Conservation (phyloP, 2,329 filamentous ascomycete species). For the Cladorrhinum sp. region DNA sequence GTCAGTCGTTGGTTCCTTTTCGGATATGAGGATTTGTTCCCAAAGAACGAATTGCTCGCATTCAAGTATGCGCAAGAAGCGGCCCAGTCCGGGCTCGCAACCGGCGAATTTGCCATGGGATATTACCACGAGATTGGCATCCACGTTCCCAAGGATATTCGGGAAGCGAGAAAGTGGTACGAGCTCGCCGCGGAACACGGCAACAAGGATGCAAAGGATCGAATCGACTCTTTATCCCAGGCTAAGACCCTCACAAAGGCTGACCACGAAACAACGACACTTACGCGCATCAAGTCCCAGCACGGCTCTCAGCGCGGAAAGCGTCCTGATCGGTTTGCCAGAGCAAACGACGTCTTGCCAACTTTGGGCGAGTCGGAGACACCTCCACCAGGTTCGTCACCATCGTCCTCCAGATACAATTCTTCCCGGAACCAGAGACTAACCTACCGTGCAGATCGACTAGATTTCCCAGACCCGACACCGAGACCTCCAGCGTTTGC, state of each 20-base stretch:
- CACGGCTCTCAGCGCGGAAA: conserved; percentile 66
- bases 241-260: conserved; percentile 82
- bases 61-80: conserved; percentile 89
- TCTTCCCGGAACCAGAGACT: conserved; percentile 30
- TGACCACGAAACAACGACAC: conserved; percentile 89
- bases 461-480: conserved; percentile 48
- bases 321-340: conserved; percentile 58
- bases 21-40: conserved; percentile 85
- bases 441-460: conserved; percentile 37
- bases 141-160: conserved; percentile 76
- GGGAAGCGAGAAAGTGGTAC: conserved; percentile 86
- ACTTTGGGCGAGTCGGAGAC: conserved; percentile 44
- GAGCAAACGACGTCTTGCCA: conserved; percentile 46
- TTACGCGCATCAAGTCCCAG: conserved; percentile 81
- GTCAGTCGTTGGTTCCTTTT: conserved; percentile 99
- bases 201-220: conserved; percentile 80
- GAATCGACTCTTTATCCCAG: conserved; percentile 80
- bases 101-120: conserved; percentile 92
- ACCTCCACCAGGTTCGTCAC: conserved; percentile 27
- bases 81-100: conserved; percentile 75
- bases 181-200: conserved; percentile 83
- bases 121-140: conserved; percentile 99
- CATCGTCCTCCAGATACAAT: conserved; percentile 20
- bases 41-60: conserved; percentile 92
- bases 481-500: conserved; percentile 50